Evolutionary conservation across 192 early-diverging fungal species (phyloP), one percentile per base, ranked within the genome.

Genomic region (Entomortierella chlamydospora): DNA sequence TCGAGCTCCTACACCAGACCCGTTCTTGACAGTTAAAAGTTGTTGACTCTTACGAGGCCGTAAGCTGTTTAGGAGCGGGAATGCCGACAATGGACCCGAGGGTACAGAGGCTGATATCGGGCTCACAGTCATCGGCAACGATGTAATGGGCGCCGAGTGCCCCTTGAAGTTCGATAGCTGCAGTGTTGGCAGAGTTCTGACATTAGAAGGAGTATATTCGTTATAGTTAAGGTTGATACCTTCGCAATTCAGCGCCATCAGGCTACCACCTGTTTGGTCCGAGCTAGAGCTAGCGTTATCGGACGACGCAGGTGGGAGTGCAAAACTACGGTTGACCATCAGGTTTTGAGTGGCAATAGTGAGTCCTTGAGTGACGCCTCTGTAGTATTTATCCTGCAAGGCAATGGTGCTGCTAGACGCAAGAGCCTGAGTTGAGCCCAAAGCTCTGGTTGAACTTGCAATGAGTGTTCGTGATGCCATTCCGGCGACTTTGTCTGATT

Each of bases 41-140:
- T 79, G 76, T 34, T 79, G 68, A 20, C 76, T 79, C 63, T 70
- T 79, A 15, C 76, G 76, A 9, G 76, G 63, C 5, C 76, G 61
- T 15, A 79, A 57, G 31, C 76, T 66, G 57, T 79, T 79, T 20
- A 79, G 31, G 6, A 79, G 33, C 4, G 76, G 76, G 68, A 79
- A 79, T 11, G 76, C 63, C 1, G 68, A 79, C 2, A 79, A 22
- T 1, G 56, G 30, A n/a, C 76, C 68, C 20, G 73, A 39, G 0
- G 67, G 54, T 25, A 49, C 39, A 0, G 66, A 33, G 30, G 57
- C 61, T 1, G 76, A 20, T 52, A 28, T 50, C 0, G 76, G 76
- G 31, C 76, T 79, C 4, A 45, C 15, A 1, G 62, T 66, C 61
- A 79, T 12, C 12, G 67, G 68, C 28, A 60, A 15, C 15, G 67